Evolutionary conservation across 176 grass and related monocot species (phyloP), one percentile per base, ranked within the genome.

Genomic region (Oryza punctata): DNA sequence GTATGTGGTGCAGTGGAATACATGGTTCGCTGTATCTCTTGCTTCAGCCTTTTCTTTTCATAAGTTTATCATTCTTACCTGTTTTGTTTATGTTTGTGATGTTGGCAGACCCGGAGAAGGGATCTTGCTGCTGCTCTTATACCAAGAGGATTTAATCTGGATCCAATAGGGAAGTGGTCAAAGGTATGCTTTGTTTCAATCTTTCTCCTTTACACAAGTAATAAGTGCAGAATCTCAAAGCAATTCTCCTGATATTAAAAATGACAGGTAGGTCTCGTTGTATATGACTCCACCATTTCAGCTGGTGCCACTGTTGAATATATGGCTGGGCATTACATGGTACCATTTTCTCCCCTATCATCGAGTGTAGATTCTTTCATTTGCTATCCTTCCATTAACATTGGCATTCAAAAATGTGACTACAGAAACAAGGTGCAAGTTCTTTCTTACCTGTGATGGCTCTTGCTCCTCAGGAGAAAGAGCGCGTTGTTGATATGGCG

Each of bases 401-500:
- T 65, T 86, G 13, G 63, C n/a, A 28, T 52, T 78, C 7, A 12
- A 64, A 26, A 63, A 63, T 72, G 10, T 33, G 11, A 87, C 33
- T 85, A 76, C 80, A 99, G 96, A 99, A 96, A 96, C 96, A 99
- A 99, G 91, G 89, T 69, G 93, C 96, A 45, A 99, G 89, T 94
- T 99, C 96, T 10, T 99, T 99, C 78, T 90, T 99, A 78, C 96
- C 93, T 11, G 96, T 99, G 76, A 99, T 99, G 93, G 96, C 93
- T 40, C 96, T 96, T 72, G 96, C 93, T 71, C 96, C 96, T 28
- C 96, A 99, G 70, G 96, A 99, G 78, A 99, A 90, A 80, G 96
- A 99, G 67, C 80, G 93, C 72, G 69, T 96, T 81, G 91, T 99
- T 82, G 96, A 99, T 87, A 96, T 99, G 96, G 93, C 96, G 96